Conservation (phyloP, 2,329 filamentous ascomycete genomes). For the Aspergillus ochraceoroseus region DNA sequence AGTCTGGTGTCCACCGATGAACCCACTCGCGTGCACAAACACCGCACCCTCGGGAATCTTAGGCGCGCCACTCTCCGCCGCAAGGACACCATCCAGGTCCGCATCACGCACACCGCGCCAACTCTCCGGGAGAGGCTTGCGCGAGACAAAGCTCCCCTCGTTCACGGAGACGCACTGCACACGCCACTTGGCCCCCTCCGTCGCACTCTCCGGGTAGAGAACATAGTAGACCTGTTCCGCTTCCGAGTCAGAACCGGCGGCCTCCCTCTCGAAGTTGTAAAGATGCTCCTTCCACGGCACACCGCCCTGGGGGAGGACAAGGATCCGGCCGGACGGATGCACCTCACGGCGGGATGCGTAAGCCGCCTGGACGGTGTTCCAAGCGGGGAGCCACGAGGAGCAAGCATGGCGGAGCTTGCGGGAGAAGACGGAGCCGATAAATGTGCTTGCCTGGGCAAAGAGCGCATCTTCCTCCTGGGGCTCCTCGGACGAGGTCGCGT, state of each 20-base stretch:
- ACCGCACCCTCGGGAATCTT: constrained; percentile 58
- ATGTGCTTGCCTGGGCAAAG: constrained; percentile 69
- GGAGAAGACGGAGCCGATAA: constrained; percentile 86
- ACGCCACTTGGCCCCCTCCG: constrained; percentile 77
- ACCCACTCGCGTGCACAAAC: constrained; percentile 90
- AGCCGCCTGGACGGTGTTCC: constrained; percentile 69
- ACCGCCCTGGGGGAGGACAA: constrained; percentile 72
- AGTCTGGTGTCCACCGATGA: constrained; percentile 92
- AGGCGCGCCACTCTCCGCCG: constrained; percentile 37
- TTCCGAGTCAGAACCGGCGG: constrained; percentile 26
- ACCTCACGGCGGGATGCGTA: constrained; percentile 63
- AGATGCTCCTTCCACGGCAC: constrained; percentile 95
- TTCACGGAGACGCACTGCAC: constrained; percentile 85
- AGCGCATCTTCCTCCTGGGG: constrained; percentile 75
- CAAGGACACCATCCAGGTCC: constrained; percentile 62
- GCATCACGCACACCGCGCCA: constrained; percentile 91
- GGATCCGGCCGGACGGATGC: constrained; percentile 69
- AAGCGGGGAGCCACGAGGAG: constrained; percentile 79
- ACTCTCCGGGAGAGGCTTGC: constrained; percentile 81
- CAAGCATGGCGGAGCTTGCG: constrained; percentile 72
- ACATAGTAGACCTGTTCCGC: constrained; percentile 70
- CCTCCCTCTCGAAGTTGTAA: constrained; percentile 72
- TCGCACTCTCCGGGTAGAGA: constrained; percentile 78
- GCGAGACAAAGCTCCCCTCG: constrained; percentile 82
- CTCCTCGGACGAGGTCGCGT: constrained; percentile 46